Evolutionary conservation across 78 protist genomes (phyloP).

Genomic region (Bodo saltans): DNA sequence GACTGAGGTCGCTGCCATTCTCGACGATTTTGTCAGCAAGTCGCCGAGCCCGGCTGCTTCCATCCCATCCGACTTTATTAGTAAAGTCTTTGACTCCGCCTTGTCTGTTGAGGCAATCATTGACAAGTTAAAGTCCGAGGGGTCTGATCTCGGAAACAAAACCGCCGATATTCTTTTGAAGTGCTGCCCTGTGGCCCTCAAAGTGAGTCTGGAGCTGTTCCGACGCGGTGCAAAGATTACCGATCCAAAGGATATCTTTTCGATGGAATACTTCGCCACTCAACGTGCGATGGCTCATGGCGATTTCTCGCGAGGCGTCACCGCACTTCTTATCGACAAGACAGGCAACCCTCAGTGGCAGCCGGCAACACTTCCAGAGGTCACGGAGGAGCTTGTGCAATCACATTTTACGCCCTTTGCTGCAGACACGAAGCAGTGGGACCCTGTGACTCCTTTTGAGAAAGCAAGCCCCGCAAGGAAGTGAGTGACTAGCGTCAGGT

Average conservation of each 20-base stretch:
- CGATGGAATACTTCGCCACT: slow-evolving; percentile 6
- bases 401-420: not conserved
- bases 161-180: not conserved
- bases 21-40: not conserved
- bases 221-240: slow-evolving; percentile 10
- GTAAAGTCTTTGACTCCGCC: too few relatives aligned
- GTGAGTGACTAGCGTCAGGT: not conserved
- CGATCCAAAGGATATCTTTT: not conserved
- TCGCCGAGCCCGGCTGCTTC: too few relatives aligned
- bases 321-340: slow-evolving; percentile 48
- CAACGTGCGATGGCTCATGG: not conserved
- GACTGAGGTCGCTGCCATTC: too few relatives aligned
- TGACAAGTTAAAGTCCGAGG: not conserved
- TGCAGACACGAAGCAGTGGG: not conserved
- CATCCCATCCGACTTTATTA: too few relatives aligned
- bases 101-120: not conserved
- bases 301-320: slow-evolving; percentile 40
- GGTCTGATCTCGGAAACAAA: slow-evolving; percentile 8
- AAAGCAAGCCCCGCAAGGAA: too few relatives aligned
- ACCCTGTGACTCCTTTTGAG: not conserved
- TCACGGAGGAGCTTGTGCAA: not conserved
- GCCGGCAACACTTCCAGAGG: slow-evolving; percentile 22
- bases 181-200: slow-evolving; percentile 19
- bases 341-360: slow-evolving; percentile 29
- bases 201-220: not conserved